Evolutionary conservation across 805 yeast genomes (phyloP), one percentile per base, ranked within the genome.

Genomic region (Myxozyma vanderwaltii): DNA sequence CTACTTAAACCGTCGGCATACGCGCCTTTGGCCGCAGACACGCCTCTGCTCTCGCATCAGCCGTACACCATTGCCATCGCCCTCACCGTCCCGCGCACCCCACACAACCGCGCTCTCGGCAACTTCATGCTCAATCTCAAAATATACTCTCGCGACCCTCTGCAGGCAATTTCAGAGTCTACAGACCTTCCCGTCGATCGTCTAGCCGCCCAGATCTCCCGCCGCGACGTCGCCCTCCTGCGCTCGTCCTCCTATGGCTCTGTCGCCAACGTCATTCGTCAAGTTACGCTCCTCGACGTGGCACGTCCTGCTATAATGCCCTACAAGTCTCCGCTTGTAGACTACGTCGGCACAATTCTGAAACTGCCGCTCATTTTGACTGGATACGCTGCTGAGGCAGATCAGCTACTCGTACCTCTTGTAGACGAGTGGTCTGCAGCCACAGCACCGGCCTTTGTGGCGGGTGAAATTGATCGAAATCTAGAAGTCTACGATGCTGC

Each of bases 281-380:
- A 46, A 8, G 49, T 60, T 19, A 57, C 64, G 7, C 33, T 52
- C 0, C 47, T 56, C 4, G 62, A 57, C 13, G 40, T 62, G 6
- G 51, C 43, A 4, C 46, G 62, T 23, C 74, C 74, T 53, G 73
- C 70, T 2, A 65, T 72, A 13, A 54, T 75, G 46, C 74, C 75
- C 0, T 74, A 60, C 63, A 59, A 54, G 48, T 67, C 73, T 7
- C 59, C 54, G 8, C 44, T 71, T 4, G 54, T 72, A 19, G 73
- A 72, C 38, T 15, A 55, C 2, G 15, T 73, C 17, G 70, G 69
- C 26, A 61, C 72, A 1, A 10, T 72, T 7, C 29, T 68, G 15
- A 66, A 65, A 27, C 45, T 70, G 3, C 76, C 76, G 8, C 21
- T 51, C 6, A 7, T 51, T 26, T 3, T 51, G 4, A n/a, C 17